These are phyloP conservation scores for Berkeleyomyces basicola DNA, from an alignment of 2,329 filamentous ascomycete species.

Conservation along the genomic window DNA sequence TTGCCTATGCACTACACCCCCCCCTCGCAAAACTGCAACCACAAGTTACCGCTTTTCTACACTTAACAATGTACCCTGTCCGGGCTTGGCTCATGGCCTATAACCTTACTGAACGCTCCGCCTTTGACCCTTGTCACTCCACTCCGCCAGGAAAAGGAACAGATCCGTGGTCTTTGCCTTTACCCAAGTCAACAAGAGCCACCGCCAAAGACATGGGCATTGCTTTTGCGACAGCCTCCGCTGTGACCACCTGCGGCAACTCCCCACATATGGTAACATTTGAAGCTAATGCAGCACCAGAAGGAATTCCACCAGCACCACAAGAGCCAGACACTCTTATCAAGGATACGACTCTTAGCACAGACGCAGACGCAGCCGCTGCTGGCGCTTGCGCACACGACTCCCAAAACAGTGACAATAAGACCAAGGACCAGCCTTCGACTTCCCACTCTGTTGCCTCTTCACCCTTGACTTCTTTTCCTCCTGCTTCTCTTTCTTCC, in stretches of 20 bases:
- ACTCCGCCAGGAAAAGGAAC: constrained; percentile 2
- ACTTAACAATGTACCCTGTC: constrained; percentile 2
- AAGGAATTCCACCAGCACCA: constrained; percentile 3
- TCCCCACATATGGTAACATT: not conserved
- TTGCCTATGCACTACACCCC: not conserved
- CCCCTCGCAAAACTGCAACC: not conserved
- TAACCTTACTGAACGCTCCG: not conserved
- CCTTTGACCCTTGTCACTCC: constrained; percentile 5
- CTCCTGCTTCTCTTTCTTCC: constrained; percentile 14
- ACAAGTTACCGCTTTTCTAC: not conserved
- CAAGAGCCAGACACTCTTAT: not conserved
- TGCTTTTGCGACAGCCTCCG: not conserved
- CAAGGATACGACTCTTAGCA: constrained; percentile 2
- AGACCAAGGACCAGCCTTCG: constrained; percentile 3
- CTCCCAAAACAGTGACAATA: constrained; percentile 9
- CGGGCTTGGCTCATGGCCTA: not conserved
- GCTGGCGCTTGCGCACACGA: not conserved
- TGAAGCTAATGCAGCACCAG: not conserved
- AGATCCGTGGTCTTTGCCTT: not conserved
- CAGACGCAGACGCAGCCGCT: constrained; percentile 4
- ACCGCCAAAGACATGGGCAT: not conserved
- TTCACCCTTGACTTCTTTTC: constrained; percentile 15
- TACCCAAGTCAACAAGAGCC: not conserved
- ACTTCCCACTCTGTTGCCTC: constrained; percentile 5
- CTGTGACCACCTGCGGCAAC: not conserved